Evolutionary conservation across 495 filamentous ascomycete species (phyloP), one percentile per base, ranked within the genome.

Genomic region (Aspergillus asperescens): DNA sequence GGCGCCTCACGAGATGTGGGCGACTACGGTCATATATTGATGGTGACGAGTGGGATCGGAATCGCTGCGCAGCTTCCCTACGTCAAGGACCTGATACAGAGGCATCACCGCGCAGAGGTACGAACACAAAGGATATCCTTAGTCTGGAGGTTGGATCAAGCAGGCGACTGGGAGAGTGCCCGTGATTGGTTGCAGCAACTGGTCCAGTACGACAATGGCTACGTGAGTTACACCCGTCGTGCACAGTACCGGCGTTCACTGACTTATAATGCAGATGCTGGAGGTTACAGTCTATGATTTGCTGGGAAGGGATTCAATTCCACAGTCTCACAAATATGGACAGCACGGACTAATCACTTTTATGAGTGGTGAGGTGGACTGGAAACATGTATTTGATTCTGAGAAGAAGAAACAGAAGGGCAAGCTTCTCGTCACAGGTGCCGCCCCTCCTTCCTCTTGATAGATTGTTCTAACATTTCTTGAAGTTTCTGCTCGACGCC

Each of bases 11-110:
- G 42, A 8, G 42, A 53, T 7, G 46, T 71, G 52, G 59, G 61
- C n/a, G 56, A 70, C 24, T 71, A 63, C 55, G 56, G 65, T 18
- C 55, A 62, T 45, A 52, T 68, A 16, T 49, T 74, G 16, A 62
- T 73, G 54, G 56, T 68, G 48, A 57, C 64, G 6, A 68, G 61
- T 13, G 61, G 69, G 16, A 72, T 72, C 43, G 66, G 69, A 1
- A 72, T 73, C 18, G 64, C 62, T 9, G 61, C 59, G 43, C 59
- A 71, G 27, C 52, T 73, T 1, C 65, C 62, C n/a, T 68, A 70
- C 52, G 66, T 71, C 23, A 68, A 69, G 37, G 61, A 65, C 22
- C 44, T 73, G 12, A 45, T 73, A 2, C 58, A 65, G 27, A 53
- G 66, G 40, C 55, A 66, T 56, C 49, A 64, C 19, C 55, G 52